Percentiles rank a stretch among this genome's conserved stretches.
Conservation (phyloP, 495 filamentous ascomycete genomes). For the Penicillium simplicissimum region DNA sequence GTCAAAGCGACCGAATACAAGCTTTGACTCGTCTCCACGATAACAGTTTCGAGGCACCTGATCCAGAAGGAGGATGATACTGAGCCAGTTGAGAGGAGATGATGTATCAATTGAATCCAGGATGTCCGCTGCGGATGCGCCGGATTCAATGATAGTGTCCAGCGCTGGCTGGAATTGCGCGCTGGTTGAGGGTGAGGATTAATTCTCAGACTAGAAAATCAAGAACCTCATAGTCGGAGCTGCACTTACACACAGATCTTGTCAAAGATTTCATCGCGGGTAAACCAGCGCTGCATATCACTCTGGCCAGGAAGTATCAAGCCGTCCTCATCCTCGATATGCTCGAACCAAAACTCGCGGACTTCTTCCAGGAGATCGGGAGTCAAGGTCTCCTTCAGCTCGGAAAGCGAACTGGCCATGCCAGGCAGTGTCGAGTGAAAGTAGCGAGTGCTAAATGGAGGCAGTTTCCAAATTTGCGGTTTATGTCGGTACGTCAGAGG, state of each 20-base stretch:
- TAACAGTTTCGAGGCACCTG: constrained; percentile 39
- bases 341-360: constrained; percentile 29
- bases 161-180: constrained; percentile 30
- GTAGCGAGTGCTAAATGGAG: not conserved
- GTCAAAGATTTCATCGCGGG: constrained; percentile 29
- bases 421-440: constrained; percentile 11
- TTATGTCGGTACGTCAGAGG: not conserved
- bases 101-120: constrained; percentile 22
- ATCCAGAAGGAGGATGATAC: constrained; percentile 31
- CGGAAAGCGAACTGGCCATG: constrained; percentile 6
- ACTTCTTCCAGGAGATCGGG: constrained; percentile 25
- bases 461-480: not conserved
- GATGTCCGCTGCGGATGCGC: constrained; percentile 22
- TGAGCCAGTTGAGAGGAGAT: constrained; percentile 28
- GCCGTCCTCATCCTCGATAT: constrained; percentile 16
- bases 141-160: constrained; percentile 24
- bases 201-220: not conserved
- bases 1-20: constrained; percentile 34
- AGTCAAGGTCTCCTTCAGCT: constrained; percentile 24
- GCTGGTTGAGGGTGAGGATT: constrained; percentile 14
- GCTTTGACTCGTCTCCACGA: constrained; percentile 29
- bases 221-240: not conserved
- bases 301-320: constrained; percentile 20
- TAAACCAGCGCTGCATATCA: constrained; percentile 33
- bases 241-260: constrained; percentile 30